phyloP scores from a whole-genome alignment of 2,329 filamentous ascomycete species.

The Xylariaceae sp. region DNA sequence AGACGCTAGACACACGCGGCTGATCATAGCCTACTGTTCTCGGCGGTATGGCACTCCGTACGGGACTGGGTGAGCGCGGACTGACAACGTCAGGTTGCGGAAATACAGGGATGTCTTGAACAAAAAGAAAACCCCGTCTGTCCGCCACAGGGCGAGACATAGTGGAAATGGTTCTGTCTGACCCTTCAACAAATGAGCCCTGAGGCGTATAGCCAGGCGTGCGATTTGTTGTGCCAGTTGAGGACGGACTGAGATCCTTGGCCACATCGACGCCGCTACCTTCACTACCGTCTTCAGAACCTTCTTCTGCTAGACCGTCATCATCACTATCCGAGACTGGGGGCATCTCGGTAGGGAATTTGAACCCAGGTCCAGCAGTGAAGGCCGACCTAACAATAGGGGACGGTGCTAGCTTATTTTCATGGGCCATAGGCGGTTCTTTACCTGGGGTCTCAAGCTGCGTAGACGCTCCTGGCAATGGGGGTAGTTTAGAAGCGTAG shows the following conservation, averaged over 20 bases:
- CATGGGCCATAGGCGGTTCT: constrained; percentile 29
- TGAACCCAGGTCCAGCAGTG: constrained; percentile 26
- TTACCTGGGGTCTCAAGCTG: constrained; percentile 28
- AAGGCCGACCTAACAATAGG: constrained; percentile 22
- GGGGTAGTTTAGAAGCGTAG: constrained; percentile 32
- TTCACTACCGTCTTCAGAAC: constrained; percentile 42
- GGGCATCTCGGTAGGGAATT: constrained; percentile 29
- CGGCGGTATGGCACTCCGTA: constrained; percentile 53
- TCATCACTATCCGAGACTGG: constrained; percentile 36
- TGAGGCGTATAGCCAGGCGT: constrained; percentile 51
- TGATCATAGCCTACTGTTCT: constrained; percentile 45
- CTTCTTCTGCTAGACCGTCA: constrained; percentile 42
- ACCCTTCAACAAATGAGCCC: constrained; percentile 49
- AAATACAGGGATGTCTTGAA: constrained; percentile 47
- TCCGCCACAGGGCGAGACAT: constrained; percentile 43
- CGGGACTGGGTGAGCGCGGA: constrained; percentile 67
- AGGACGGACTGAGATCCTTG: constrained; percentile 55
- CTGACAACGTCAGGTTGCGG: constrained; percentile 50
- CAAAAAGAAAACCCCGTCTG: constrained; percentile 44
- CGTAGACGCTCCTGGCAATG: constrained; percentile 31
- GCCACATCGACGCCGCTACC: constrained; percentile 60
- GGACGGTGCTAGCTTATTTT: constrained; percentile 26
- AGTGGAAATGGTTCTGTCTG: constrained; percentile 43
- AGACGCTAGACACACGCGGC: constrained; percentile 54
- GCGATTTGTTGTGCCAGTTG: constrained; percentile 36